Evolutionary conservation across 2,329 filamentous ascomycete genomes (phyloP), one percentile per base, ranked within the genome.

Genomic region (Aspergillus sergii): DNA sequence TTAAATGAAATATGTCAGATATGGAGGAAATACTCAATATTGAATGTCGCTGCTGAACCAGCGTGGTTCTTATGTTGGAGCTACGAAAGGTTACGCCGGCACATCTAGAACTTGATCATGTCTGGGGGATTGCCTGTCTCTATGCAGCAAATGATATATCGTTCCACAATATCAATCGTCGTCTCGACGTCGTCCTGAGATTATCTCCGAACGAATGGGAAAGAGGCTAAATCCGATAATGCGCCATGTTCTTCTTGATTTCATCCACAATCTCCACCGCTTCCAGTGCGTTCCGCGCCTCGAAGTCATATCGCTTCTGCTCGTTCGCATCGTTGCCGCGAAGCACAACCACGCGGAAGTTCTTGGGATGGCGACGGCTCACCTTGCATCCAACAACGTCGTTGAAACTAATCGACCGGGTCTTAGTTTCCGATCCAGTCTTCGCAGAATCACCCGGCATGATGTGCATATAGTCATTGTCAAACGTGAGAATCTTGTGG

Each of bases 231-330:
- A 78, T 73, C 56, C 75, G 78, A 69, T 81, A 79, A 71, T 78
- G 79, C 64, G 73, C 80, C 73, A 86, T 83, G 55, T 86, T 86
- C 72, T 82, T 86, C 76, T 85, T 86, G 53, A 90, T 87, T 76
- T 89, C 88, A 55, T 82, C 81, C 55, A 89, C 87, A 73, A 89
- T 89, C 71, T 86, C 85, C 60, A 82, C 79, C 19, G 87, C 86
- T 73, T 90, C 88, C 28, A 81, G 78, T 10, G 81, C 78, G 66
- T 80, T 87, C 58, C 80, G 79, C 50, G 87, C 86, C 73, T 89
- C 88, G 73, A 90, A 89, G 69, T 90, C 88, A 75, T 90, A 90
- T 66, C 88, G 75, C 76, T 90, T 90, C 68, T 85, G 86, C 75
- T 89, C 88, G 34, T 83, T 83, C 68, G 86, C 83, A 74, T 89